A percentile compares a stretch with the other conserved stretches of the same genome.
These are phyloP conservation scores for Eucalyptus tenuipes DNA, from an alignment of 345 rosid genomes.

Conservation along the genomic window DNA sequence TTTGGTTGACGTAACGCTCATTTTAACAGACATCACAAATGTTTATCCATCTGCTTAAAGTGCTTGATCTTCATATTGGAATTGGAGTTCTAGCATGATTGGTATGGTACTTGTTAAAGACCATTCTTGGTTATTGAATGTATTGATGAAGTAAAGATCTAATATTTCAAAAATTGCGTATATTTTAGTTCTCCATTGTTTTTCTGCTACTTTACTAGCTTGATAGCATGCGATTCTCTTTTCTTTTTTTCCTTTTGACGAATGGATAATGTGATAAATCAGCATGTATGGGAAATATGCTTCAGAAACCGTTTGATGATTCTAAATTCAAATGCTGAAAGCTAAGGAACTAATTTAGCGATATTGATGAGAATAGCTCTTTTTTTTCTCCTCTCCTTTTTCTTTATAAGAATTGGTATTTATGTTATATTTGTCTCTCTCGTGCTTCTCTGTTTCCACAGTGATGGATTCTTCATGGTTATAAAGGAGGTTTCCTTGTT, in stretches of 20 bases:
- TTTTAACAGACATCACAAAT: background rate
- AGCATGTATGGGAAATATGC: background rate
- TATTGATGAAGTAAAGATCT: background rate
- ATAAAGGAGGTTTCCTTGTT: constrained; percentile 81
- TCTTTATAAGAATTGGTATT: background rate
- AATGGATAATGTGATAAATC: background rate
- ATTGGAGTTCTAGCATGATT: background rate
- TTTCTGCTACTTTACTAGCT: background rate
- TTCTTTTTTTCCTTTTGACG: background rate
- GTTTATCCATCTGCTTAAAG: background rate
- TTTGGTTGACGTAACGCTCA: background rate
- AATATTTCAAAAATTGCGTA: background rate
- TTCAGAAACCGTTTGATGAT: background rate
- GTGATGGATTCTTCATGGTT: constrained; percentile 78
- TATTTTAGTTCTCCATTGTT: background rate
- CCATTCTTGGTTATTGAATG: background rate
- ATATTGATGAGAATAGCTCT: background rate
- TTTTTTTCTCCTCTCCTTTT: background rate
- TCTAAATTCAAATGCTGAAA: background rate
- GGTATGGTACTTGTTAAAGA: background rate
- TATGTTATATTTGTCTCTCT: background rate
- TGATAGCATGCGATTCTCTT: background rate
- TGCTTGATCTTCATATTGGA: background rate
- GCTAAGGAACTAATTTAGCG: background rate
- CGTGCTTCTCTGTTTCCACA: constrained; percentile 1